Evolutionary conservation across 805 yeast species (phyloP).

Genomic region (Spathaspora passalidarum): DNA sequence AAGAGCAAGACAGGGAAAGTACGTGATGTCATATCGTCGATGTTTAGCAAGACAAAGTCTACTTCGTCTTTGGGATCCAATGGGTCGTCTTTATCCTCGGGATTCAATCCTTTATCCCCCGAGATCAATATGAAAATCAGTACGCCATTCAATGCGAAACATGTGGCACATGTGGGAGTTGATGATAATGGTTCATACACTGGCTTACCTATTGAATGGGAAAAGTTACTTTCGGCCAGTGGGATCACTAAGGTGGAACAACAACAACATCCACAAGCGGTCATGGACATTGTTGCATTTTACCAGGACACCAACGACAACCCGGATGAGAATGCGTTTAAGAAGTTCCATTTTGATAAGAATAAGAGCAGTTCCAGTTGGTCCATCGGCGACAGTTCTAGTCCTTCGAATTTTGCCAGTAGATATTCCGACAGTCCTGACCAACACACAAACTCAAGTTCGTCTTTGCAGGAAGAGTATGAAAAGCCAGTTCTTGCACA

Average conservation of each 20-base stretch:
- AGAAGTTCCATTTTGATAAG: conserved; percentile 35
- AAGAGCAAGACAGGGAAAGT: conserved; percentile 48
- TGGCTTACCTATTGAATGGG: conserved; percentile 94
- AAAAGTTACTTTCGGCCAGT: conserved; percentile 71
- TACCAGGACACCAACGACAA: conserved; percentile 59
- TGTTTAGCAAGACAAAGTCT: conserved; percentile 38
- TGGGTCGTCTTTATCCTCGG: conserved; percentile 8
- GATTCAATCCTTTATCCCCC: conserved; percentile 10
- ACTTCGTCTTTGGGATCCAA: conserved; percentile 8
- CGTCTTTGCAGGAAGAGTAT: conserved; percentile 3
- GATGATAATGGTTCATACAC: conserved; percentile 86
- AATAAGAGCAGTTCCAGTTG: conserved; percentile 8
- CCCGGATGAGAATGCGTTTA: conserved; percentile 40
- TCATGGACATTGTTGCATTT: conserved; percentile 84
- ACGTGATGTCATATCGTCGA: conserved; percentile 56
- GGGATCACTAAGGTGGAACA: conserved; percentile 89
- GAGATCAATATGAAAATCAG: conserved; percentile 61
- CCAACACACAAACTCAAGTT: conserved; percentile 5
- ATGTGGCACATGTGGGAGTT: conserved; percentile 90
- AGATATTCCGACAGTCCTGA: neutral
- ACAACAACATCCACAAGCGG: conserved; percentile 89
- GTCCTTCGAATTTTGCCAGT: neutral
- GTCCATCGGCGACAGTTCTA: conserved; percentile 14
- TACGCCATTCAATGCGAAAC: conserved; percentile 88
- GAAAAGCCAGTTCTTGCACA: neutral